These are phyloP conservation scores for Monosporascus sp. DNA, from an alignment of 2,329 filamentous ascomycete species.

Conservation along the genomic window DNA sequence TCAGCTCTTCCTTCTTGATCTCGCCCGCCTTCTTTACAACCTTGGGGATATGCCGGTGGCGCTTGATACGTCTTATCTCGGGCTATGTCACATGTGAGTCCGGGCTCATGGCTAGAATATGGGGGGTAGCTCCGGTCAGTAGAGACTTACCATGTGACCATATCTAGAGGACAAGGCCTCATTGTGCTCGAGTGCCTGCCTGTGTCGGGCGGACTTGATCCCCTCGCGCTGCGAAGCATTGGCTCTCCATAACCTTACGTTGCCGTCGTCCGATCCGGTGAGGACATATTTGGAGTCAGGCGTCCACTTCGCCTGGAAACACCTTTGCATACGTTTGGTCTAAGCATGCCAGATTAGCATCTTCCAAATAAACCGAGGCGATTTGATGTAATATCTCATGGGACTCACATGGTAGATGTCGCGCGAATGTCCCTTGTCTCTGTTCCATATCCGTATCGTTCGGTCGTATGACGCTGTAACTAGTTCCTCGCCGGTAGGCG, in stretches of 20 bases:
- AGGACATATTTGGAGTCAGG: slow-evolving; percentile 87
- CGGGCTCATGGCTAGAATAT: not conserved
- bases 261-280: slow-evolving; percentile 89
- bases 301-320: slow-evolving; percentile 62
- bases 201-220: slow-evolving; percentile 77
- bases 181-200: slow-evolving; percentile 89
- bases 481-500: slow-evolving; percentile 87
- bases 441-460: slow-evolving; percentile 80
- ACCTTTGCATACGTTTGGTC: not conserved
- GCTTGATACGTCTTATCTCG: slow-evolving; percentile 82
- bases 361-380: not conserved
- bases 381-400: slow-evolving; percentile 64
- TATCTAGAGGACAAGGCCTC: slow-evolving; percentile 77
- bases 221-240: slow-evolving; percentile 79
- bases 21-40: slow-evolving; percentile 92
- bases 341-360: slow-evolving; percentile 41
- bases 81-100: slow-evolving; percentile 38
- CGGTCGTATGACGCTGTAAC: slow-evolving; percentile 85
- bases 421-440: slow-evolving; percentile 73
- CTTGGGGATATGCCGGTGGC: slow-evolving; percentile 87
- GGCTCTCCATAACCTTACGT: slow-evolving; percentile 82
- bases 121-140: not conserved
- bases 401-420: slow-evolving; percentile 97
- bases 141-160: slow-evolving; percentile 64
- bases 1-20: slow-evolving; percentile 88